These are phyloP conservation scores for Cyphellophora attinorum DNA, from an alignment of 2,329 filamentous ascomycete genomes.

Conservation along the genomic window DNA sequence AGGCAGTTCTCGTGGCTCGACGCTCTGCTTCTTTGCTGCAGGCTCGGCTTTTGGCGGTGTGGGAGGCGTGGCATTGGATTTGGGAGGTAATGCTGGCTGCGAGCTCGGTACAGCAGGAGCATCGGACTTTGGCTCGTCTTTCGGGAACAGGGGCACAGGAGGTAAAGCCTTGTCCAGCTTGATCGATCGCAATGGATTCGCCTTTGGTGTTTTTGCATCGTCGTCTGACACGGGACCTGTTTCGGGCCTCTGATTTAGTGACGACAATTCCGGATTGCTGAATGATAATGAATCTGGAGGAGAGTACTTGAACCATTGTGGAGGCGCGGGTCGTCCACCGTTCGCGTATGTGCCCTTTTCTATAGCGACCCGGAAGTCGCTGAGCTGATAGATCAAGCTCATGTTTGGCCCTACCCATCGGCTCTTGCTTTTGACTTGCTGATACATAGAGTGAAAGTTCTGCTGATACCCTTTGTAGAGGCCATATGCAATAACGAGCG, in stretches of 20 bases:
- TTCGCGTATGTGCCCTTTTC: constrained; percentile 21
- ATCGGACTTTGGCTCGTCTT: constrained; percentile 3
- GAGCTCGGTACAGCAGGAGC: no score
- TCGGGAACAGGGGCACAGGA: constrained; percentile 16
- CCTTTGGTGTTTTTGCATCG: constrained; percentile 1
- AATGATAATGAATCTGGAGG: constrained; percentile 1
- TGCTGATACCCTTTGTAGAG: constrained; percentile 53
- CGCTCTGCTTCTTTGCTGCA: constrained; percentile 5
- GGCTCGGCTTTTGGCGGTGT: not conserved
- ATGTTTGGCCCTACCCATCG: constrained; percentile 61
- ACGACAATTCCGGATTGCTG: not conserved
- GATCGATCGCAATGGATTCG: not conserved
- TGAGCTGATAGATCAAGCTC: constrained; percentile 60
- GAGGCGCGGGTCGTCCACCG: constrained; percentile 5
- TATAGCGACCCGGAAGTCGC: constrained; percentile 47
- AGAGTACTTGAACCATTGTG: constrained; percentile 11
- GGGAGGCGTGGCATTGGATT: not conserved
- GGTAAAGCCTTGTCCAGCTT: constrained; percentile 14
- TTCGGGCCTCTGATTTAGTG: not conserved
- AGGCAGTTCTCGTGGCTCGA: constrained; percentile 17
- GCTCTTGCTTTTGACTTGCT: constrained; percentile 53
- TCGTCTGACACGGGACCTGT: constrained; percentile 1
- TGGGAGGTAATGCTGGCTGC: not conserved
- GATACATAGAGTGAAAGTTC: constrained; percentile 57
- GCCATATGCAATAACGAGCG: constrained; percentile 56